A percentile compares a stretch with the other conserved stretches of the same genome.
Conservation (phyloP, 495 filamentous ascomycete genomes). For the Podospora australis region DNA sequence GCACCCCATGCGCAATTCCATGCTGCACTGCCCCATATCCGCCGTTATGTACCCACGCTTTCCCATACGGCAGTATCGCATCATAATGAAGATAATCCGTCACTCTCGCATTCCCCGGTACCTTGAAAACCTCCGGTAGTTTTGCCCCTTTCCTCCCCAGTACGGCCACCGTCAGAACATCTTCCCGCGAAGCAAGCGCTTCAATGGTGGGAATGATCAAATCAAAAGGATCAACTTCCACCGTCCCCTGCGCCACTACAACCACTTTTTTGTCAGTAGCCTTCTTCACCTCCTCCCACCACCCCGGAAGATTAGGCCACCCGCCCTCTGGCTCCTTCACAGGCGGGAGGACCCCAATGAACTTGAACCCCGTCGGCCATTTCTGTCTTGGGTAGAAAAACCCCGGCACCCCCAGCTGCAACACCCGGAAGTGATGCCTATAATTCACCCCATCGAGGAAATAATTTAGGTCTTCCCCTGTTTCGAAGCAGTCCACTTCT, state of each 20-base stretch:
- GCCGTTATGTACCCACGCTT: too few relatives aligned
- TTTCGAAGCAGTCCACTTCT: neutral
- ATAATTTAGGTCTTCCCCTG: neutral
- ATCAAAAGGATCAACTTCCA: slow-evolving; percentile 25
- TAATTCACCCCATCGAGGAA: slow-evolving; percentile 23
- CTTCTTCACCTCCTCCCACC: slow-evolving; percentile 18
- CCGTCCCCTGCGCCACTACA: slow-evolving; percentile 32
- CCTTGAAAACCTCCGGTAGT: too few relatives aligned
- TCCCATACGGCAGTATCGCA: too few relatives aligned
- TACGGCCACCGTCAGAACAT: slow-evolving; percentile 26
- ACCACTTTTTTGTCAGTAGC: slow-evolving; percentile 20
- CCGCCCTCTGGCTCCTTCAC: neutral
- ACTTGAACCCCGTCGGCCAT: slow-evolving; percentile 25
- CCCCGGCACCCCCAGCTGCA: slow-evolving; percentile 31
- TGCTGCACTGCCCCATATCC: too few relatives aligned
- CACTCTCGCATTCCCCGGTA: too few relatives aligned
- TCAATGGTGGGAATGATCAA: slow-evolving; percentile 27
- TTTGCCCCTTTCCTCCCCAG: slow-evolving; percentile 22
- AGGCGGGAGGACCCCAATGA: slow-evolving; percentile 27
- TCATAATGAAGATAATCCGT: too few relatives aligned
- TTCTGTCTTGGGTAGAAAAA: slow-evolving; percentile 32
- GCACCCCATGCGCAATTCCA: too few relatives aligned
- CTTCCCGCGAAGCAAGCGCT: slow-evolving; percentile 14
- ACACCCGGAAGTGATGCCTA: slow-evolving; percentile 16
- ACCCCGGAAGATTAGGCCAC: slow-evolving; percentile 16